Conservation (phyloP, 768 basidiomycete genomes). For the Lentinula sp. region DNA sequence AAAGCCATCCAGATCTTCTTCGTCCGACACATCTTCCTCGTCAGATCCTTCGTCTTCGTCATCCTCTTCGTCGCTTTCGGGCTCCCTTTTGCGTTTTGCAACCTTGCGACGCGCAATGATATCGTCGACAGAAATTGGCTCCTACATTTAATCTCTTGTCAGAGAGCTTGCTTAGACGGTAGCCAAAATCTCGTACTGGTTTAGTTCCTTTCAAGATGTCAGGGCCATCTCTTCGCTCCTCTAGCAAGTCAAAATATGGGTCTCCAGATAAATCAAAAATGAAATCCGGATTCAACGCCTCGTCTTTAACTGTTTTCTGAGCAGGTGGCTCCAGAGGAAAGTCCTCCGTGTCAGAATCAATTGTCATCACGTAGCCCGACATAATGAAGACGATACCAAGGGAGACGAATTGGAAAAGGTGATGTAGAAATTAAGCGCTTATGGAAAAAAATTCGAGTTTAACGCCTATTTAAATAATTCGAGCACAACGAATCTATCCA, state of each 20-base stretch:
- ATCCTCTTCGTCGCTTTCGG: slow-evolving; percentile 31
- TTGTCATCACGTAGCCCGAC: slow-evolving; percentile 75
- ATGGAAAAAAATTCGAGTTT: not conserved
- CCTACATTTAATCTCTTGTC: slow-evolving; percentile 25
- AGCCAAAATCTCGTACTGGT: slow-evolving; percentile 37
- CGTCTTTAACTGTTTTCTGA: slow-evolving; percentile 31
- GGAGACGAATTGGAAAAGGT: not conserved
- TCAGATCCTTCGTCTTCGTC: slow-evolving; percentile 27
- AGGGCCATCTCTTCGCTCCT: slow-evolving; percentile 29
- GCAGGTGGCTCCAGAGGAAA: slow-evolving; percentile 11
- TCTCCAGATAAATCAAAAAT: slow-evolving; percentile 75
- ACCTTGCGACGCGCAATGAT: slow-evolving; percentile 75
- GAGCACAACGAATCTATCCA: not conserved
- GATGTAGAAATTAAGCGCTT: not conserved
- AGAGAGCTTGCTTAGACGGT: slow-evolving; percentile 6
- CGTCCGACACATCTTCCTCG: slow-evolving; percentile 22
- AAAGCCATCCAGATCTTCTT: slow-evolving; percentile 21
- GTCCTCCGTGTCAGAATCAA: slow-evolving; percentile 76
- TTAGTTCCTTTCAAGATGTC: slow-evolving; percentile 59
- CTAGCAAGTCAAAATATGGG: slow-evolving; percentile 53
- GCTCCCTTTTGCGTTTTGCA: slow-evolving; percentile 61
- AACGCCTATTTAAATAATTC: not conserved
- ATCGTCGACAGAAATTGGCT: slow-evolving; percentile 85
- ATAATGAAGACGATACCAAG: slow-evolving; percentile 12
- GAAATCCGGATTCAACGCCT: slow-evolving; percentile 74